These are phyloP conservation scores for Lonicera japonica DNA, from an alignment of 129 eudicot species.

Conservation along the genomic window DNA sequence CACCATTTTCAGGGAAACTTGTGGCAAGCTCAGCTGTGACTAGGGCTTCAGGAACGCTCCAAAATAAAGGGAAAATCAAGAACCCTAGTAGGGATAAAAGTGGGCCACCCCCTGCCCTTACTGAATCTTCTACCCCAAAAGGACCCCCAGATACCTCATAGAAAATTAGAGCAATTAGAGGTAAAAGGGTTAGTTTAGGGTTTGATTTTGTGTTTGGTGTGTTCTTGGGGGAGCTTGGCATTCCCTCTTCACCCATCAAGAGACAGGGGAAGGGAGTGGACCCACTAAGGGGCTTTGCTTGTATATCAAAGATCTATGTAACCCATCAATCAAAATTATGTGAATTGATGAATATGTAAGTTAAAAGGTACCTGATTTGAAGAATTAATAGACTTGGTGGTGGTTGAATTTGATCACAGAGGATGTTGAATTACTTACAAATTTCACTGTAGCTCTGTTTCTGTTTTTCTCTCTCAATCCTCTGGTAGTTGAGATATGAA, in stretches of 20 bases:
- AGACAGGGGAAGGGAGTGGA: not conserved
- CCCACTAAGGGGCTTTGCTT: not conserved
- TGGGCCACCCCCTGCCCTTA: slow-evolving; percentile 84
- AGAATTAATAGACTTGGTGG: no score
- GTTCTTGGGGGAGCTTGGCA: slow-evolving; percentile 23
- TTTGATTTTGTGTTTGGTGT: slow-evolving; percentile 26
- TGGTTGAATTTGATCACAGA: no score
- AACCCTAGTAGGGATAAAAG: slow-evolving; percentile 72
- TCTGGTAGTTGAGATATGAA: no score
- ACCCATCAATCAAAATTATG: no score
- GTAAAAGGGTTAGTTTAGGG: slow-evolving; percentile 57
- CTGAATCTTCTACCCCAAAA: slow-evolving; percentile 91
- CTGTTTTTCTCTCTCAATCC: no score
- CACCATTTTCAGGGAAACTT: slow-evolving; percentile 83
- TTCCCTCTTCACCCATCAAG: slow-evolving; percentile 38
- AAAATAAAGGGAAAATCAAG: slow-evolving; percentile 69
- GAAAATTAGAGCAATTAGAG: slow-evolving; percentile 75
- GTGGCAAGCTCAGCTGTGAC: slow-evolving; percentile 89
- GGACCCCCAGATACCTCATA: slow-evolving; percentile 97
- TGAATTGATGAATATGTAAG: not conserved
- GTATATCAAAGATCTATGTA: no score
- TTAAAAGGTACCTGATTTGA: not conserved
- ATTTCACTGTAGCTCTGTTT: no score
- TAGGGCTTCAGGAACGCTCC: slow-evolving; percentile 96
- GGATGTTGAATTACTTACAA: no score